These are phyloP conservation scores for Psilocybe azurescens DNA, from an alignment of 768 basidiomycete genomes.

Conservation along the genomic window DNA sequence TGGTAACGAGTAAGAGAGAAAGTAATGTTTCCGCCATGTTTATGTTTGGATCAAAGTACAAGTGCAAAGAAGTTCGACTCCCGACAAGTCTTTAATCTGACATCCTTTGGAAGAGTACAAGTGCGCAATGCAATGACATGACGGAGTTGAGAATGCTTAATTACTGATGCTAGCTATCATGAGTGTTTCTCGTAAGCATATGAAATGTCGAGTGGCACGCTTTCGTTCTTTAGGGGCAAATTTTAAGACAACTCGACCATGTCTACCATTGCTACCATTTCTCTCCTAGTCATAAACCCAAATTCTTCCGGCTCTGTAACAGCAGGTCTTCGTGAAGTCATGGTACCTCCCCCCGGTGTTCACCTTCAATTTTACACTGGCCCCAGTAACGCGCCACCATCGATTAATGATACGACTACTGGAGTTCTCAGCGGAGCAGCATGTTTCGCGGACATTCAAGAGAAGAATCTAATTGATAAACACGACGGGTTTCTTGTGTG, in stretches of 20 bases:
- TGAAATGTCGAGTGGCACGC: no score
- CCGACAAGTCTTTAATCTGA: not conserved
- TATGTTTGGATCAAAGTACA: not conserved
- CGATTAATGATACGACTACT: constrained; percentile 38
- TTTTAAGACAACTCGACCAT: no score
- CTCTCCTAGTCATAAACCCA: constrained; percentile 41
- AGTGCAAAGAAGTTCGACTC: not conserved
- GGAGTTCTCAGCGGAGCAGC: constrained; percentile 34
- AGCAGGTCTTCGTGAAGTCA: constrained; percentile 29
- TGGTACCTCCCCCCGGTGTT: constrained; percentile 33
- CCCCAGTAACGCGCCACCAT: constrained; percentile 33
- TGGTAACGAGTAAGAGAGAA: constrained; percentile 82
- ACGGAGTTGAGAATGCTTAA: no score
- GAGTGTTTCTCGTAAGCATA: no score
- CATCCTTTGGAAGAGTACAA: no score
- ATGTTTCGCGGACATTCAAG: constrained; percentile 35
- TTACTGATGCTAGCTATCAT: no score
- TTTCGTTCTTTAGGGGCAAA: no score
- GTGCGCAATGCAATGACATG: no score
- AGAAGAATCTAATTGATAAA: constrained; percentile 28
- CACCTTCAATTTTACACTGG: constrained; percentile 38
- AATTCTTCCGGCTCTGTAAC: constrained; percentile 42
- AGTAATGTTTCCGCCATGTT: constrained; percentile 80
- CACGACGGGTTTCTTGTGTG: constrained; percentile 43
- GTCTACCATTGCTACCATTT: constrained; percentile 17